Evolutionary conservation across 768 basidiomycete species (phyloP).

Genomic region (Boletus edulis): DNA sequence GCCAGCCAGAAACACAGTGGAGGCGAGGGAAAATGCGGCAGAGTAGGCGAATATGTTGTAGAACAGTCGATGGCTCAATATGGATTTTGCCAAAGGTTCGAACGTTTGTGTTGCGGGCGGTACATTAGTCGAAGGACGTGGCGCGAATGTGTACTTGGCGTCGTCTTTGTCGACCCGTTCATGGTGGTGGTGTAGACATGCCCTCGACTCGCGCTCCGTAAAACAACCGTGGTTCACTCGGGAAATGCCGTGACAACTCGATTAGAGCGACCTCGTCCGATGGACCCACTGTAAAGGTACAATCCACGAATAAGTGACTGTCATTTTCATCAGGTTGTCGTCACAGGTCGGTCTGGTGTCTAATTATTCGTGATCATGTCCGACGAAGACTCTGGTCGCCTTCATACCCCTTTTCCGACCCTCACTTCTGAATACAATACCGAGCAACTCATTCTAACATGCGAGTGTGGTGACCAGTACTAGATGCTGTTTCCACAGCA

Average conservation of each 20-base stretch:
- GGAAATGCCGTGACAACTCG: background rate
- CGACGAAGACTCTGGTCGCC: background rate
- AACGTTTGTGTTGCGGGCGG: constrained; percentile 58
- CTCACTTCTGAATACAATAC: background rate
- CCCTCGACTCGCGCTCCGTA: too few relatives aligned
- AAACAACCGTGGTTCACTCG: background rate
- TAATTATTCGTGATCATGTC: background rate
- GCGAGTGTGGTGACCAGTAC: background rate
- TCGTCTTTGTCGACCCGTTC: background rate
- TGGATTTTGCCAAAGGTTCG: constrained; percentile 62
- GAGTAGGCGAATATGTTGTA: constrained; percentile 53
- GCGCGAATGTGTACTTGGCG: constrained; percentile 23
- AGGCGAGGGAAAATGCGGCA: constrained; percentile 44
- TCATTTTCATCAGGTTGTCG: too few relatives aligned
- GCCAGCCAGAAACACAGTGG: constrained; percentile 33
- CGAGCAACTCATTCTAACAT: background rate
- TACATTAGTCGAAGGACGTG: constrained; percentile 52
- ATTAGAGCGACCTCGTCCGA: too few relatives aligned
- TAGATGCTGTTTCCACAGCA: constrained; percentile 5
- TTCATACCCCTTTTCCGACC: background rate
- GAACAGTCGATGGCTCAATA: constrained; percentile 59
- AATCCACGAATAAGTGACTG: too few relatives aligned
- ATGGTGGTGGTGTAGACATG: constrained; percentile 2
- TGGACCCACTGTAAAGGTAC: too few relatives aligned
- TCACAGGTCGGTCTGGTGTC: background rate